phyloP scores from a whole-genome alignment of 1,139 yeast genomes.

The Taphrina communis region DNA sequence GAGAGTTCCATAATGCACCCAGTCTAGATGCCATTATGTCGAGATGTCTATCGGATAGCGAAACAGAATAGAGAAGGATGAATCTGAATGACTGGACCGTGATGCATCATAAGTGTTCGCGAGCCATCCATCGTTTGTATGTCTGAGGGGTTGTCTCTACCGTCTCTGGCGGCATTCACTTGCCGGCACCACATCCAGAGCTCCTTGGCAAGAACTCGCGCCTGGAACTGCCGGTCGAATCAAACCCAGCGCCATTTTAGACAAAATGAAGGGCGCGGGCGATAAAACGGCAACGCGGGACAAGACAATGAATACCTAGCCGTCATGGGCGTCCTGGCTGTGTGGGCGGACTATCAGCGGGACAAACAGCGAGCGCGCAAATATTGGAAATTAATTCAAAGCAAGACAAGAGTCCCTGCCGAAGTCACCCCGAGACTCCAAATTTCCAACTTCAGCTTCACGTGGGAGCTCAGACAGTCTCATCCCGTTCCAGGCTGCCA shows the following conservation, averaged over 20 bases:
- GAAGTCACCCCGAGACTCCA: not conserved
- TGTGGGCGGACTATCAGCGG: not conserved
- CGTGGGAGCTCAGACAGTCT: conserved; percentile 22
- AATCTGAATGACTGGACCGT: too few relatives aligned
- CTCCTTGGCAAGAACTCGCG: conserved; percentile 5
- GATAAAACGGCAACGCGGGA: too few relatives aligned
- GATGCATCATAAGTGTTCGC: too few relatives aligned
- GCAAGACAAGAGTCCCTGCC: not conserved
- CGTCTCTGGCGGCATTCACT: conserved; percentile 14
- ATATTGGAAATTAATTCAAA: too few relatives aligned
- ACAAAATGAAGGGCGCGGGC: too few relatives aligned
- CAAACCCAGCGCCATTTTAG: not conserved
- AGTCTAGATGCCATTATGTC: conserved; percentile 21
- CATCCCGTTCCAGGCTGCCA: conserved; percentile 7
- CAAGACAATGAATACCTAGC: not conserved
- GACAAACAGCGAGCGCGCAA: too few relatives aligned
- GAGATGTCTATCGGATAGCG: not conserved
- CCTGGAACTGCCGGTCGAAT: not conserved
- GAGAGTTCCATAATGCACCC: conserved; percentile 33
- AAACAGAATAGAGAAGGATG: too few relatives aligned
- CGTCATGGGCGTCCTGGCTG: not conserved
- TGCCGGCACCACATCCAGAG: not conserved
- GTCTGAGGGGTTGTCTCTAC: conserved; percentile 8
- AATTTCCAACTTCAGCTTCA: not conserved
- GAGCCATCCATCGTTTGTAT: not conserved